phyloP scores from a whole-genome alignment of 2,329 filamentous ascomycete species.

The Clonostachys sp. region DNA sequence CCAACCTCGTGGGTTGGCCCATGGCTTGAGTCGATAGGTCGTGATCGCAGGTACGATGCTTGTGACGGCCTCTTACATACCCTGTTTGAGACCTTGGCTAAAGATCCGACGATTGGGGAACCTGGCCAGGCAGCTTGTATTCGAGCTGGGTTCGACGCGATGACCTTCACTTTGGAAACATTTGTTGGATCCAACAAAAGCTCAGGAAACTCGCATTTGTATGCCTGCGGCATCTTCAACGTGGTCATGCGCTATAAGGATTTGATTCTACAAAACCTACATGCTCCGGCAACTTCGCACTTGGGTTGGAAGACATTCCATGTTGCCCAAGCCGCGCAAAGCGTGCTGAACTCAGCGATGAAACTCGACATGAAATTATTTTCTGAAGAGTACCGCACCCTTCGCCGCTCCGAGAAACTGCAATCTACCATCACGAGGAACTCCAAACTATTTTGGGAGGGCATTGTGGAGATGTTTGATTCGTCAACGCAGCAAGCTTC shows the following conservation, averaged over 20 bases:
- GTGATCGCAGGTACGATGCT: slow-evolving; percentile 71
- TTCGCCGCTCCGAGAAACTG: slow-evolving; percentile 49
- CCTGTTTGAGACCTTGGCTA: slow-evolving; percentile 61
- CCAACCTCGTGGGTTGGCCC: slow-evolving; percentile 75
- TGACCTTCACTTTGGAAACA: slow-evolving; percentile 51
- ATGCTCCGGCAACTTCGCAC: slow-evolving; percentile 12
- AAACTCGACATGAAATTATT: slow-evolving; percentile 37
- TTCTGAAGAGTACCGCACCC: slow-evolving; percentile 44
- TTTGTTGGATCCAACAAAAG: slow-evolving; percentile 43
- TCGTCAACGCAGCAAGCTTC: slow-evolving; percentile 65
- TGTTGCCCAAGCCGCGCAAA: slow-evolving; percentile 36
- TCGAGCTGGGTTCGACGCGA: slow-evolving; percentile 57
- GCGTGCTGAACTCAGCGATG: slow-evolving; percentile 49
- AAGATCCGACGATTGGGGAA: slow-evolving; percentile 47
- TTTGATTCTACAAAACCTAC: slow-evolving; percentile 44
- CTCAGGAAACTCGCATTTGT: slow-evolving; percentile 51
- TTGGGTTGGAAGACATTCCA: slow-evolving; percentile 33
- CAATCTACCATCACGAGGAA: slow-evolving; percentile 65
- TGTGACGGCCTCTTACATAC: slow-evolving; percentile 76
- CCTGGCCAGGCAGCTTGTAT: slow-evolving; percentile 58
- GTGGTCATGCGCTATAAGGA: slow-evolving; percentile 58
- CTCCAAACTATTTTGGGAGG: slow-evolving; percentile 42
- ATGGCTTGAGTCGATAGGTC: slow-evolving; percentile 73
- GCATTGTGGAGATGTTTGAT: slow-evolving; percentile 67
- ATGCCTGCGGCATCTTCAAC: slow-evolving; percentile 61